Percentiles rank a stretch among this genome's conserved stretches.
Conservation (phyloP, 2,329 filamentous ascomycete genomes). For the Thielaviopsis populi region DNA sequence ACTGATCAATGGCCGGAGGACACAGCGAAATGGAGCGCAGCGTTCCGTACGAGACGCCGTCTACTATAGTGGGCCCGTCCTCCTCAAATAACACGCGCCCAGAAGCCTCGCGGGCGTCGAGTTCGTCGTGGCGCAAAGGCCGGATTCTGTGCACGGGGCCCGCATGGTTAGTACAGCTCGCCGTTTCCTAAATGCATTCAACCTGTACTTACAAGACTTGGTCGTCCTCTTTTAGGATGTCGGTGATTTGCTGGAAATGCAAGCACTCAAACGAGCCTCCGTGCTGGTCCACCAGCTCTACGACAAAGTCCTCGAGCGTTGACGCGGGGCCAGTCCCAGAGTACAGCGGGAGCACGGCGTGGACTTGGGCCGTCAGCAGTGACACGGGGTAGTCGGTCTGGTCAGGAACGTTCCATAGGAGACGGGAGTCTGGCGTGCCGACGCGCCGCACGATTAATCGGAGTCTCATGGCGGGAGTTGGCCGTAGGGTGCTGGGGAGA, state of each 20-base stretch:
- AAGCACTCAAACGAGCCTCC: conserved; percentile 67
- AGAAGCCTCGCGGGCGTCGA: conserved; percentile 50
- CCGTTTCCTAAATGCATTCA: background rate
- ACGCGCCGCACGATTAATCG: conserved; percentile 59
- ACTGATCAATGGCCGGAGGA: background rate
- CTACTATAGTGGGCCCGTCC: conserved; percentile 67
- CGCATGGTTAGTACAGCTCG: conserved; percentile 16
- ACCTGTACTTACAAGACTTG: conserved; percentile 53
- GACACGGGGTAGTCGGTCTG: conserved; percentile 53
- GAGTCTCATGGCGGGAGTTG: conserved; percentile 41
- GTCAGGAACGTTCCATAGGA: conserved; percentile 53
- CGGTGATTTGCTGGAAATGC: conserved; percentile 61
- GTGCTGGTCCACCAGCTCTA: conserved; percentile 47
- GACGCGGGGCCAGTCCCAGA: conserved; percentile 44
- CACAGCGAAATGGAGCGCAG: background rate
- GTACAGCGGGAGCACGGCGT: conserved; percentile 58
- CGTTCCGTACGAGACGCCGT: conserved; percentile 25
- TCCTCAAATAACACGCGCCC: conserved; percentile 68
- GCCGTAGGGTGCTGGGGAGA: background rate
- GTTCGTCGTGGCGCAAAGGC: conserved; percentile 58
- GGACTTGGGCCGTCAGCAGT: conserved; percentile 62
- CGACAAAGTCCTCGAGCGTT: conserved; percentile 80
- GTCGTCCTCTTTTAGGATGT: conserved; percentile 67
- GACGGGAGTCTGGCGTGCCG: conserved; percentile 52
- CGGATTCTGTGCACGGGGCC: conserved; percentile 45